phyloP scores from a whole-genome alignment of 169 alveolate species.

The Plasmodium vivax region DNA sequence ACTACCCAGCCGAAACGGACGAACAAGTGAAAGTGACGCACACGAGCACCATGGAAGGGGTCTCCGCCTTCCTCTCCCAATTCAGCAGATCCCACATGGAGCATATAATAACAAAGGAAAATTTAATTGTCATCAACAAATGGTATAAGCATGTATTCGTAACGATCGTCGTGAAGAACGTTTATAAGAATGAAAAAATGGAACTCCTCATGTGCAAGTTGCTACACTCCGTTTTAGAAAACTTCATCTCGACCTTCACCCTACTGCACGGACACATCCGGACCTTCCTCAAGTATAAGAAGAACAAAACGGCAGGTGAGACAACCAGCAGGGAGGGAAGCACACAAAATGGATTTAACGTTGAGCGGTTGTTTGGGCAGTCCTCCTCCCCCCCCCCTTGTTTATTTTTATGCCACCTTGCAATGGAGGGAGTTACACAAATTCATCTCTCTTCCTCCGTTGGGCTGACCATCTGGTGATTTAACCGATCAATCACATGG shows the following conservation, averaged over 20 bases:
- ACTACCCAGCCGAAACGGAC: constrained; percentile 46
- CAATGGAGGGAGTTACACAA: not conserved
- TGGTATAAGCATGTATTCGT: constrained; percentile 58
- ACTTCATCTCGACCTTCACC: constrained; percentile 60
- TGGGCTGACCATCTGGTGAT: not conserved
- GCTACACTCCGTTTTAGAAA: constrained; percentile 23
- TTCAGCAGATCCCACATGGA: constrained; percentile 58
- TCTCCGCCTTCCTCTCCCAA: constrained; percentile 32
- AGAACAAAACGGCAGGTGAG: constrained; percentile 43
- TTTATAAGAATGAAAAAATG: constrained; percentile 32
- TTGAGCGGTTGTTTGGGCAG: not conserved
- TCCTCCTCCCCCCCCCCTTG: not conserved
- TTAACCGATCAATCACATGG: not conserved
- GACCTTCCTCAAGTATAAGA: constrained; percentile 39
- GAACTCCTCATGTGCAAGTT: constrained; percentile 58
- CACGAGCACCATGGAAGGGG: constrained; percentile 68
- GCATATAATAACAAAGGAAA: constrained; percentile 38
- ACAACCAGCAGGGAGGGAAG: not conserved
- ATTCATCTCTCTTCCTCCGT: not conserved
- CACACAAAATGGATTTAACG: not conserved
- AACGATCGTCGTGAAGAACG: constrained; percentile 26
- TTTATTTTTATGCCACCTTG: not conserved
- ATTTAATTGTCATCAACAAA: constrained; percentile 40
- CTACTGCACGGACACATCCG: constrained; percentile 66
- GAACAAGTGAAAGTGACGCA: constrained; percentile 42